Conservation (phyloP, 2,329 filamentous ascomycete species). For the Trichoderma brevicompactum region DNA sequence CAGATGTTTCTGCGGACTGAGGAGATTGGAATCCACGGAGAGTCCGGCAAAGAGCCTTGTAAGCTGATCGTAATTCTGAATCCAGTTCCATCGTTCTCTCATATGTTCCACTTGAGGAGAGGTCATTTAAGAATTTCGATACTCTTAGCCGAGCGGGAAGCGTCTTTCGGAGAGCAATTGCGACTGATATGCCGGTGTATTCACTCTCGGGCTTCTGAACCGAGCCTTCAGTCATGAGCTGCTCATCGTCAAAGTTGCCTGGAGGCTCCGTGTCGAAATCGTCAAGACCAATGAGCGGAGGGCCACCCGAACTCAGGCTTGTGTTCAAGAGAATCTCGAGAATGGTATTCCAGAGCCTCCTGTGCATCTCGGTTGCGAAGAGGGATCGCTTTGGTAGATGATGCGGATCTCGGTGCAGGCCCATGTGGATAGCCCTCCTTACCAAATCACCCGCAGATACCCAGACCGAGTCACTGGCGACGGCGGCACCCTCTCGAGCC, state of each 20-base stretch:
- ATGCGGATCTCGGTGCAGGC: slow-evolving; percentile 54
- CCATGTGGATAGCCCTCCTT: slow-evolving; percentile 54
- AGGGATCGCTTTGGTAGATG: slow-evolving; percentile 44
- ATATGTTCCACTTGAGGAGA: slow-evolving; percentile 46
- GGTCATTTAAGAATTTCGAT: slow-evolving; percentile 49
- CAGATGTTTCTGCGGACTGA: slow-evolving; percentile 30
- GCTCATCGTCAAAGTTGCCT: slow-evolving; percentile 55
- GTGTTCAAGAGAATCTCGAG: slow-evolving; percentile 53
- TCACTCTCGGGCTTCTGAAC: slow-evolving; percentile 40
- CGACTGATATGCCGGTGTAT: slow-evolving; percentile 49
- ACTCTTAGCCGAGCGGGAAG: slow-evolving; percentile 51
- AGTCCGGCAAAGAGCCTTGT: slow-evolving; percentile 46
- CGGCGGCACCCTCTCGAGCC: slow-evolving; percentile 44
- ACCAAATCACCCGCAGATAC: slow-evolving; percentile 51
- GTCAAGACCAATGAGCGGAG: slow-evolving; percentile 48
- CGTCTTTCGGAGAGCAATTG: slow-evolving; percentile 48
- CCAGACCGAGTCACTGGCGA: slow-evolving; percentile 55
- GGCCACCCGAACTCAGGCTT: slow-evolving; percentile 51
- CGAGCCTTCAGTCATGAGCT: slow-evolving; percentile 44
- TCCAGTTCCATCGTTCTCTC: slow-evolving; percentile 52
- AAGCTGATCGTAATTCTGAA: slow-evolving; percentile 46
- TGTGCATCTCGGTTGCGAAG: slow-evolving; percentile 51
- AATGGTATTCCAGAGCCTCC: slow-evolving; percentile 58
- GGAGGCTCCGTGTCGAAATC: slow-evolving; percentile 57
- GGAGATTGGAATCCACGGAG: slow-evolving; percentile 37